Evolutionary conservation across 805 yeast species (phyloP).

Genomic region (Clavispora vitiphila): DNA sequence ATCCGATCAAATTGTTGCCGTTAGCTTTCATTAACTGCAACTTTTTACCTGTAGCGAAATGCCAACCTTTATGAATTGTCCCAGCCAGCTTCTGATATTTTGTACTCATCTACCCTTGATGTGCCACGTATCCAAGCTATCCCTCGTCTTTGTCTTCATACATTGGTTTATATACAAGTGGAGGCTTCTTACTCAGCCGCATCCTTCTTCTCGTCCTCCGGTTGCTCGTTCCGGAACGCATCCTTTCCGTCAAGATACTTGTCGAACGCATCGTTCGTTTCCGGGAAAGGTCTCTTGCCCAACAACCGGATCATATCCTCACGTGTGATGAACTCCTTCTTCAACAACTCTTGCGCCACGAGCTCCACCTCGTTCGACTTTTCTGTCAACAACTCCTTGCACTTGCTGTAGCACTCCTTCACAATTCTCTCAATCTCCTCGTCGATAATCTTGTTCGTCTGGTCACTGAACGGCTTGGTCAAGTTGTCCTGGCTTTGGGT

Average conservation of each 20-base stretch:
- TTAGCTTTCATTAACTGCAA: no score
- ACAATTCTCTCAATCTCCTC: conserved; percentile 64
- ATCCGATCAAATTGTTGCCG: no score
- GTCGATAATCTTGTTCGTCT: conserved; percentile 65
- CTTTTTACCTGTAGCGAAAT: no score
- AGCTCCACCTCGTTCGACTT: conserved; percentile 71
- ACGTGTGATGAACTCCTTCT: conserved; percentile 86
- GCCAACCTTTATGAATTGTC: no score
- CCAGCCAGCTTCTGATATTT: no score
- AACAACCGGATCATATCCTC: conserved; percentile 87
- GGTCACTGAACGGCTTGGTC: conserved; percentile 64
- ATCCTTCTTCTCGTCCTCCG: conserved; percentile 24
- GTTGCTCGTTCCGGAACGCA: conserved; percentile 35
- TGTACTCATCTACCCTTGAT: no score
- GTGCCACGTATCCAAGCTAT: no score
- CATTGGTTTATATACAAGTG: conserved; percentile 1
- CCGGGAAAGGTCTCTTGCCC: conserved; percentile 91
- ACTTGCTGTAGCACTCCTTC: conserved; percentile 57
- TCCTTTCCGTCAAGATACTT: conserved; percentile 53
- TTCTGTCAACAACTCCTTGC: conserved; percentile 56
- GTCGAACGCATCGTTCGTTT: conserved; percentile 85
- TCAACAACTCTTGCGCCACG: conserved; percentile 81
- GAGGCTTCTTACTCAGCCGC: conserved; percentile 8
- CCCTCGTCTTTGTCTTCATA: no score
- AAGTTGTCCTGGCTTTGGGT: conserved; percentile 46